phyloP scores from a whole-genome alignment of 179 eudicot species.

The Drosera spatulata region DNA sequence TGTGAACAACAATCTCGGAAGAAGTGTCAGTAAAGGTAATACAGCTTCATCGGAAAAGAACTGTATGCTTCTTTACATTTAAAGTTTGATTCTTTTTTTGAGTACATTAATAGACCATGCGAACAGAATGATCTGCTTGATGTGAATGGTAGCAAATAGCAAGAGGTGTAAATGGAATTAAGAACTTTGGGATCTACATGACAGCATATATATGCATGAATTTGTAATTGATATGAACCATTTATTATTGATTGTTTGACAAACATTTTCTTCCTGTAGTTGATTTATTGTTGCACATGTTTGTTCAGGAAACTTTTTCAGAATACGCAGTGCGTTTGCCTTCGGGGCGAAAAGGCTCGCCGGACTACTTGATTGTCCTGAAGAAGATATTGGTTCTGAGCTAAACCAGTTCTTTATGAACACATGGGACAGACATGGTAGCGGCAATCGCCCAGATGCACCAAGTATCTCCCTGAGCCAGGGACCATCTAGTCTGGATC shows the following conservation, averaged over 20 bases:
- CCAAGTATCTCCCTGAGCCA: constrained; percentile 21
- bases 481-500: constrained; percentile 22
- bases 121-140: too few species aligned
- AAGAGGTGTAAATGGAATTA: too few species aligned
- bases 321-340: constrained; percentile 96
- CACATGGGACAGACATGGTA: constrained; percentile 94
- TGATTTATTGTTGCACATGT: background rate
- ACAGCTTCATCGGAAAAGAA: background rate
- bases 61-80: background rate
- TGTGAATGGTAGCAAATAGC: too few species aligned
- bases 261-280: background rate
- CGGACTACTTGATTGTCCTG: constrained; percentile 66
- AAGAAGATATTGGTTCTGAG: constrained; percentile 48
- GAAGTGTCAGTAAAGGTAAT: constrained; percentile 95
- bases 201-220: too few species aligned
- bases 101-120: background rate
- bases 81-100: background rate
- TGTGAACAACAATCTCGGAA: constrained; percentile 84
- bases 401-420: constrained; percentile 75
- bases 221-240: too few species aligned
- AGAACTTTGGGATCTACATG: too few species aligned
- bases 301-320: constrained; percentile 64
- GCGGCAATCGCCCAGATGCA: constrained; percentile 79
- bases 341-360: constrained; percentile 81
- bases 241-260: too few species aligned